Conservation (phyloP, 495 filamentous ascomycete species). For the Recurvomyces mirabilis region DNA sequence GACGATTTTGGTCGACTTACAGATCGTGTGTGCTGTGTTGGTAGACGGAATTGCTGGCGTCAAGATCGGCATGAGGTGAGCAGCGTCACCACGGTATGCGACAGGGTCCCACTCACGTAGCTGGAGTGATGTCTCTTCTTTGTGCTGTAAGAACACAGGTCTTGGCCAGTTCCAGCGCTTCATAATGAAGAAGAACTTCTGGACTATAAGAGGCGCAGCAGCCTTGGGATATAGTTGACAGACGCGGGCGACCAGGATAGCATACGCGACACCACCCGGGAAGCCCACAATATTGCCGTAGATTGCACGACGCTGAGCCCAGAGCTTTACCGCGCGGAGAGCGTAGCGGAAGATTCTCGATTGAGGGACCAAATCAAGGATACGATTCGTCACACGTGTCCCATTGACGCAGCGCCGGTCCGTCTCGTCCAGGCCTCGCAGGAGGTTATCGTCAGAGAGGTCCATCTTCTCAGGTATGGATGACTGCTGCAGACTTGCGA, state of each 20-base stretch:
- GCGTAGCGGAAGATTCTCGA: slow-evolving; percentile 77
- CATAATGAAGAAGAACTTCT: slow-evolving; percentile 90
- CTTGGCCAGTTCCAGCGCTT: slow-evolving; percentile 86
- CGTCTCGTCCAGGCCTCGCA: slow-evolving; percentile 75
- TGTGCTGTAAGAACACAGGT: slow-evolving; percentile 76
- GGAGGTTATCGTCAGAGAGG: slow-evolving; percentile 67
- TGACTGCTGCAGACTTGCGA: slow-evolving; percentile 60
- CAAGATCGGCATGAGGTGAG: slow-evolving; percentile 93
- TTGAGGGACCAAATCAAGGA: slow-evolving; percentile 79
- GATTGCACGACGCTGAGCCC: slow-evolving; percentile 85
- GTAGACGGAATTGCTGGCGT: slow-evolving; percentile 84
- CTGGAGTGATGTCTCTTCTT: slow-evolving; percentile 69
- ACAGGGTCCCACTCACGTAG: slow-evolving; percentile 90
- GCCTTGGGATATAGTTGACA: slow-evolving; percentile 97
- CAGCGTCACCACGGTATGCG: slow-evolving; percentile 70
- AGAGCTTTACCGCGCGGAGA: slow-evolving; percentile 83
- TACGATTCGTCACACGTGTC: slow-evolving; percentile 84
- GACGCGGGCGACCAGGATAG: slow-evolving; percentile 88
- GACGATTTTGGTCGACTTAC: slow-evolving; percentile 68
- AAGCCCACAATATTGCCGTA: slow-evolving; percentile 94
- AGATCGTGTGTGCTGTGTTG: slow-evolving; percentile 93
- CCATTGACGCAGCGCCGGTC: slow-evolving; percentile 86
- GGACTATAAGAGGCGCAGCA: slow-evolving; percentile 68
- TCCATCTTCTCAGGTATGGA: slow-evolving; percentile 62
- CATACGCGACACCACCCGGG: slow-evolving; percentile 94